A percentile compares a stretch with the other conserved stretches of the same genome.
Evolutionary conservation across 805 yeast species (phyloP).

Genomic region (Candida coquimbonensis): DNA sequence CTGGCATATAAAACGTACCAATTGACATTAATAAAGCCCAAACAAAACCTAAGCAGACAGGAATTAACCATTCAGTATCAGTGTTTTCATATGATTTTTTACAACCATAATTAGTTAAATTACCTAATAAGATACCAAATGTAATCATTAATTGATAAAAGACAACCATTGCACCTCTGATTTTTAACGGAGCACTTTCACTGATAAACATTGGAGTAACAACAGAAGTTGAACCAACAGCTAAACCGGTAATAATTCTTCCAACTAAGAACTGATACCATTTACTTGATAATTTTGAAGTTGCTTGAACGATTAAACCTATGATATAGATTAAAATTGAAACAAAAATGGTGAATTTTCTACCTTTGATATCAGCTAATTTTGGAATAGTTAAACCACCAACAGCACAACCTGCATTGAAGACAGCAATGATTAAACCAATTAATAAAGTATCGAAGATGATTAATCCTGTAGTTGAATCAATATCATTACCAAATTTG

Average conservation of each 20-base stretch:
- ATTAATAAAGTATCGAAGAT: slow-evolving; percentile 39
- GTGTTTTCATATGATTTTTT: slow-evolving; percentile 28
- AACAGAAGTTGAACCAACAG: slow-evolving; percentile 73
- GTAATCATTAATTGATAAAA: slow-evolving; percentile 67
- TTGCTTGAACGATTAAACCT: slow-evolving; percentile 56
- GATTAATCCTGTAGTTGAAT: slow-evolving; percentile 30
- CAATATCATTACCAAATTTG: slow-evolving; percentile 41
- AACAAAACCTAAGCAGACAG: slow-evolving; percentile 42
- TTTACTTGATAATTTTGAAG: slow-evolving; percentile 30
- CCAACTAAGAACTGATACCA: slow-evolving; percentile 66
- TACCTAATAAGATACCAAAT: slow-evolving; percentile 65
- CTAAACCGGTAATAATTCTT: slow-evolving; percentile 61
- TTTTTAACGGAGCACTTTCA: slow-evolving; percentile 59
- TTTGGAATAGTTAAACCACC: slow-evolving; percentile 57
- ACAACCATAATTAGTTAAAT: slow-evolving; percentile 60
- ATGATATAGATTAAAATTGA: slow-evolving; percentile 51
- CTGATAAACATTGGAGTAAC: slow-evolving; percentile 68
- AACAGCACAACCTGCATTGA: slow-evolving; percentile 64
- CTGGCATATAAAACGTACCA: slow-evolving; percentile 59
- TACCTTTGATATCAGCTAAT: slow-evolving; percentile 51
- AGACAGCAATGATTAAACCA: slow-evolving; percentile 48
- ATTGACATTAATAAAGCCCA: slow-evolving; percentile 29
- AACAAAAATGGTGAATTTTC: slow-evolving; percentile 48
- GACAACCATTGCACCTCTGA: slow-evolving; percentile 70
- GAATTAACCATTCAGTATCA: slow-evolving; percentile 66